Percentiles rank a stretch among this genome's conserved stretches.
These are phyloP conservation scores for Termitomyces sp. DNA, from an alignment of 768 basidiomycete species.

Conservation along the genomic window DNA sequence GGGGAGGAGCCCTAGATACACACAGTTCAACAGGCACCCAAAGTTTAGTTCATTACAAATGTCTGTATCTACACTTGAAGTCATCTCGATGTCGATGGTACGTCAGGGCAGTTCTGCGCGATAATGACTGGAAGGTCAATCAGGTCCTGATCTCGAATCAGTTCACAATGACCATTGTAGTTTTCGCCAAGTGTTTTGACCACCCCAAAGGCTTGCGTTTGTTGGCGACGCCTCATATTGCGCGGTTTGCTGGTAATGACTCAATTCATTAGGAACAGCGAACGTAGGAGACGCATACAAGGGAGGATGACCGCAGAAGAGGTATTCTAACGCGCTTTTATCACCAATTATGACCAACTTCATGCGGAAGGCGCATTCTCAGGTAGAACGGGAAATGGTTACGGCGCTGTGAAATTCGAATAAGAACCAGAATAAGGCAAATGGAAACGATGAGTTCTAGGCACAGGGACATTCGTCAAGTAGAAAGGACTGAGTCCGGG, in stretches of 20 bases:
- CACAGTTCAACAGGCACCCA: background rate
- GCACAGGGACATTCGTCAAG: background rate
- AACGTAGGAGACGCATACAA: background rate
- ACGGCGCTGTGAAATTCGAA: slow-evolving; percentile 1
- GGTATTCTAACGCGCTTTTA: background rate
- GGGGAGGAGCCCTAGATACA: slow-evolving; percentile 23
- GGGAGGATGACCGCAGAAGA: background rate
- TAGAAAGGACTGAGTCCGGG: background rate
- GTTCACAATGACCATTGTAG: background rate
- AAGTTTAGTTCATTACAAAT: background rate
- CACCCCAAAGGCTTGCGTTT: background rate
- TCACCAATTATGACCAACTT: slow-evolving; percentile 3
- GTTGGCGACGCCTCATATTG: background rate
- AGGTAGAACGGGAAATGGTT: slow-evolving; percentile 7
- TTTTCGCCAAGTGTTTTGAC: background rate
- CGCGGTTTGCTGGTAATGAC: background rate
- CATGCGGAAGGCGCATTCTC: slow-evolving; percentile 13
- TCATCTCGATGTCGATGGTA: background rate
- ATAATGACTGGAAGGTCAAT: background rate
- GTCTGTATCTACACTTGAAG: background rate
- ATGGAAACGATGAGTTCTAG: slow-evolving; percentile 7
- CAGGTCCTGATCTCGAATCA: background rate
- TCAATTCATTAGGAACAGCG: background rate
- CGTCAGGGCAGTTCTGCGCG: background rate
- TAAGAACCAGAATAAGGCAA: slow-evolving; percentile 5